Evolutionary conservation across 768 basidiomycete species (phyloP).

Genomic region (Boletus speciosus): DNA sequence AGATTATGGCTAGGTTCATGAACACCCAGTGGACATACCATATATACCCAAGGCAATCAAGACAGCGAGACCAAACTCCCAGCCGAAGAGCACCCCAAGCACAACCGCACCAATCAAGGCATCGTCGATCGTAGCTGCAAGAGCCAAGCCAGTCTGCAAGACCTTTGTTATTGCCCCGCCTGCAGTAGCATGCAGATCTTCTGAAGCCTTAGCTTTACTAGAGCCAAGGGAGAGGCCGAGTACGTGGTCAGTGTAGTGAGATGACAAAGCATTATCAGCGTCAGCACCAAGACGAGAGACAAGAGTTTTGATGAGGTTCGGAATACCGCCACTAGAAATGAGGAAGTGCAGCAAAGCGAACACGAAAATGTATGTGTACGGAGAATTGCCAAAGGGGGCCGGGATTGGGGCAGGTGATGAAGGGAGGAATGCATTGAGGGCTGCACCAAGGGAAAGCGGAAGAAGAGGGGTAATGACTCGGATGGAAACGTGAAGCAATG

Average conservation of each 20-base stretch:
- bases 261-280: constrained; percentile 60
- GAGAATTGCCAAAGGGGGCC: constrained; percentile 36
- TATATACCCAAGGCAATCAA: constrained; percentile 73
- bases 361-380: constrained; percentile 65
- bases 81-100: constrained; percentile 62
- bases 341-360: constrained; percentile 73
- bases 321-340: constrained; percentile 72
- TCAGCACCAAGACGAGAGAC: constrained; percentile 92
- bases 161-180: constrained; percentile 14
- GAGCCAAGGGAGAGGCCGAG: constrained; percentile 84
- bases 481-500: constrained; percentile 65
- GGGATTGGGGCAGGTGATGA: constrained; percentile 17
- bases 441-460: constrained; percentile 64
- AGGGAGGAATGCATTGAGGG: constrained; percentile 21
- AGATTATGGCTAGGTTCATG: not conserved
- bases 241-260: constrained; percentile 78
- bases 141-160: constrained; percentile 42
- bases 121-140: constrained; percentile 83
- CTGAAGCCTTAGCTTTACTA: constrained; percentile 76
- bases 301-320: constrained; percentile 63
- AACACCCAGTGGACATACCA: constrained; percentile 38
- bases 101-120: constrained; percentile 65
- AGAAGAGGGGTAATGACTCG: constrained; percentile 73
- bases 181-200: constrained; percentile 37
- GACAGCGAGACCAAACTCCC: constrained; percentile 63